Conservation (phyloP, 2,329 filamentous ascomycete genomes). For the Fusarium cicatricum region DNA sequence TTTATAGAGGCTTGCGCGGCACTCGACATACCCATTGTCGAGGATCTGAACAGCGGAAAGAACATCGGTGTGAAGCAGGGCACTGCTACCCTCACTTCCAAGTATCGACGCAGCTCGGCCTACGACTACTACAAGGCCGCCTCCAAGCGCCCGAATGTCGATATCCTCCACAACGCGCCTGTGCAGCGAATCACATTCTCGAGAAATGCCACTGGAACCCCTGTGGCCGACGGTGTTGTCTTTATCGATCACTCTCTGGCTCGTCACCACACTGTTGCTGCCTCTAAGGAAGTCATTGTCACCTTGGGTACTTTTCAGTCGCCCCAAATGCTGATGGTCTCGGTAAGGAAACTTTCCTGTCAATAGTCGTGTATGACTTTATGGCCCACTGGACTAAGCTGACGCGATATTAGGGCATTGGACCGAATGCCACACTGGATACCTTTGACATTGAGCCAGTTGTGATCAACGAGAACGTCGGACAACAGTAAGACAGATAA, state of each 20-base stretch:
- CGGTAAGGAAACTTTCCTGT: neutral
- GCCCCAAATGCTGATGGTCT: constrained; percentile 12
- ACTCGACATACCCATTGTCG: constrained; percentile 34
- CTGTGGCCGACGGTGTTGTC: constrained; percentile 33
- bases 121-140: constrained; percentile 40
- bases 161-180: constrained; percentile 39
- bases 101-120: constrained; percentile 37
- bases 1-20: constrained; percentile 40
- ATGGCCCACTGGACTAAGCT: neutral
- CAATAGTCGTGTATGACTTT: neutral
- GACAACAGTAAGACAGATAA: constrained; percentile 31
- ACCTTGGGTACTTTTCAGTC: constrained; percentile 13
- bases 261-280: constrained; percentile 20
- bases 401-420: constrained; percentile 23
- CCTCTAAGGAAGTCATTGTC: constrained; percentile 10
- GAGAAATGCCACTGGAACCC: constrained; percentile 14
- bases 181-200: constrained; percentile 12
- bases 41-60: constrained; percentile 40
- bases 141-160: constrained; percentile 28
- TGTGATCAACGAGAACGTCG: constrained; percentile 37
- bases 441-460: constrained; percentile 36
- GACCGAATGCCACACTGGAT: constrained; percentile 25
- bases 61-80: constrained; percentile 43
- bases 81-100: constrained; percentile 35
- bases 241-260: constrained; percentile 40